A percentile compares a stretch with the other conserved stretches of the same genome.
phyloP scores from a whole-genome alignment of 2,329 filamentous ascomycete species.

The Colletotrichum spinosum region DNA sequence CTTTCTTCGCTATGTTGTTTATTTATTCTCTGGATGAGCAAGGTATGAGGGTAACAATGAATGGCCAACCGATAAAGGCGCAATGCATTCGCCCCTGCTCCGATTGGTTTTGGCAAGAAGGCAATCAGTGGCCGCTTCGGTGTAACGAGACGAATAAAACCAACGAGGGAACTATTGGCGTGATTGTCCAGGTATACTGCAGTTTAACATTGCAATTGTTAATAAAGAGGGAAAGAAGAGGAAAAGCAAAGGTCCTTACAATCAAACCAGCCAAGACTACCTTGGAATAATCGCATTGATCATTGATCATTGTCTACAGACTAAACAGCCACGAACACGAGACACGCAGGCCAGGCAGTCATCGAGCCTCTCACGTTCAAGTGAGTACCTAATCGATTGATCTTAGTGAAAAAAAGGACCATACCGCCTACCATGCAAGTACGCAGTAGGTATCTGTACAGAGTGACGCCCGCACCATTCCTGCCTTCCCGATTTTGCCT shows the following conservation, averaged over 20 bases:
- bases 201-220: background rate
- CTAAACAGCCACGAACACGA: conserved; percentile 8
- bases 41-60: too few species aligned
- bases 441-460: conserved; percentile 1
- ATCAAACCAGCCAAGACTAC: background rate
- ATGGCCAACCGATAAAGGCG: too few species aligned
- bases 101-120: too few species aligned
- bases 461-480: background rate
- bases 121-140: conserved; percentile 1
- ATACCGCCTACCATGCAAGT: background rate
- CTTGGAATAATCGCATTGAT: too few species aligned
- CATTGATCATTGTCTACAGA: too few species aligned
- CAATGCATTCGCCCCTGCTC: too few species aligned
- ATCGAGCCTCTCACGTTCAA: conserved; percentile 13
- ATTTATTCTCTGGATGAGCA: too few species aligned
- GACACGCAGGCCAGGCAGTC: background rate
- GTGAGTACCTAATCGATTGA: conserved; percentile 12
- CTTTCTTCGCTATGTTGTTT: too few species aligned
- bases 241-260: background rate
- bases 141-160: conserved; percentile 16
- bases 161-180: background rate
- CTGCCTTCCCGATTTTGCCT: conserved; percentile 28
- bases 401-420: background rate
- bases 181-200: background rate
- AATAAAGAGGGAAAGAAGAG: background rate